Base-by-base conservation (phyloP, 176 grass and related monocot species). In the Aegilops longissima region DNA sequence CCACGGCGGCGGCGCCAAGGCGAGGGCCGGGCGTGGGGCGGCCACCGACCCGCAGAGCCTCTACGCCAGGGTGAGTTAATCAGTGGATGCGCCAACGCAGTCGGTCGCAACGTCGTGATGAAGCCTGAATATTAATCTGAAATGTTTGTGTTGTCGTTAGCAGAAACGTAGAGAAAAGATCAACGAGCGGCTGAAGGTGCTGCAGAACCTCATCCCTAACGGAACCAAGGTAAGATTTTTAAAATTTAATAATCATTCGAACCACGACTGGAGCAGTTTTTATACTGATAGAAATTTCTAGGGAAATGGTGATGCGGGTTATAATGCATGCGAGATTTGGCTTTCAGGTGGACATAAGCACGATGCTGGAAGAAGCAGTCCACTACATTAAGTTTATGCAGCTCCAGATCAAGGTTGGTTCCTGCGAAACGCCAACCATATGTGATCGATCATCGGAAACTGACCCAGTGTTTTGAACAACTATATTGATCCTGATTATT, bases 151-250 rank as follows among this genome's bases (percentile, higher is more conserved):
- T 23, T 70, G 20, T 74, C 64, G 10, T 87, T 61, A 67, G 66
- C 93, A 98, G 95, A 98, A 95, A 87, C 93, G 95, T 77, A 95
- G 95, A 87, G 93, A 98, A 18, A 84, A 90, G 38, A 98, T 98
- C 81, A 98, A 98, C 52, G 95, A 98, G 74, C 92, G 95, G 70
- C 80, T 98, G 17, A 98, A 73, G 78, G 85, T 90, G 70, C 80
- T 95, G 80, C 95, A 98, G 83, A 85, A 74, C 23, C 92, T 98
- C 56, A 81, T 98, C 7, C 95, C 95, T 5, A 98, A 95, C 66
- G 95, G 95, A 87, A 98, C 95, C 70, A 95, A 98, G 88, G 95
- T 84, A 80, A 45, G 14, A 11, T 58, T 5, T 58, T 58, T 52
- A 1, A 52, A 52, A 4, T 16, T 5, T 18, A 14, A 88, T 51